phyloP scores from a whole-genome alignment of 2,329 filamentous ascomycete species.

The Berkeleyomyces rouxiae region DNA sequence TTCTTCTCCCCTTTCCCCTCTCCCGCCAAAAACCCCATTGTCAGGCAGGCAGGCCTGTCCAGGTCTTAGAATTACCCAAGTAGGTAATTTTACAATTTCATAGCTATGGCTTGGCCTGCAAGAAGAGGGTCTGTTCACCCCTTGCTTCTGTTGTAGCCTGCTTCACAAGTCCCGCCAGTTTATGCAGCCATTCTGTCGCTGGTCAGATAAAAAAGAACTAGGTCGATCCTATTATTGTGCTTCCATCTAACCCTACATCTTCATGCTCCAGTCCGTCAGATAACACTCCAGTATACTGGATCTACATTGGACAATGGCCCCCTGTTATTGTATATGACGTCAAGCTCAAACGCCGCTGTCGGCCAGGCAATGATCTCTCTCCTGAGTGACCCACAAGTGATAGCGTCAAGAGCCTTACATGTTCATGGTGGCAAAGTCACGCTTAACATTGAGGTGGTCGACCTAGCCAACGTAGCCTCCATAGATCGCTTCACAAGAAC shows the following conservation, averaged over 20 bases:
- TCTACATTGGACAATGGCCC: background rate
- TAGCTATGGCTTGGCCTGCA: background rate
- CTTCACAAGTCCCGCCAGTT: background rate
- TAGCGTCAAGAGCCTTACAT: background rate
- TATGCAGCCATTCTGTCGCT: background rate
- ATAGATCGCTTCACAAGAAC: slow-evolving; percentile 3
- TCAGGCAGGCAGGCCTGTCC: background rate
- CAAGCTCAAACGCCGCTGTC: background rate
- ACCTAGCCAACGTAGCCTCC: background rate
- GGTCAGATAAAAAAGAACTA: background rate
- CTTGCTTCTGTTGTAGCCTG: background rate
- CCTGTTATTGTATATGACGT: slow-evolving; percentile 2
- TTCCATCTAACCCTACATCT: background rate
- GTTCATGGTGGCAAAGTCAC: slow-evolving; percentile 3
- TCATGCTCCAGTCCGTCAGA: background rate
- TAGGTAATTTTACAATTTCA: background rate
- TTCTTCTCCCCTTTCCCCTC: background rate
- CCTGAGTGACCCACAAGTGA: background rate
- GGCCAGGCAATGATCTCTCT: background rate
- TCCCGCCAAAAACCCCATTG: background rate
- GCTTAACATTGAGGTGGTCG: background rate
- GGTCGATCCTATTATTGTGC: background rate
- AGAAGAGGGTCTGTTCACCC: background rate
- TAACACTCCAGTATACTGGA: background rate
- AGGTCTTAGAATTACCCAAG: background rate